Evolutionary conservation across 202 grass and related monocot species (phyloP), one percentile per base, ranked within the genome.

Genomic region (Brachypodium distachyon): DNA sequence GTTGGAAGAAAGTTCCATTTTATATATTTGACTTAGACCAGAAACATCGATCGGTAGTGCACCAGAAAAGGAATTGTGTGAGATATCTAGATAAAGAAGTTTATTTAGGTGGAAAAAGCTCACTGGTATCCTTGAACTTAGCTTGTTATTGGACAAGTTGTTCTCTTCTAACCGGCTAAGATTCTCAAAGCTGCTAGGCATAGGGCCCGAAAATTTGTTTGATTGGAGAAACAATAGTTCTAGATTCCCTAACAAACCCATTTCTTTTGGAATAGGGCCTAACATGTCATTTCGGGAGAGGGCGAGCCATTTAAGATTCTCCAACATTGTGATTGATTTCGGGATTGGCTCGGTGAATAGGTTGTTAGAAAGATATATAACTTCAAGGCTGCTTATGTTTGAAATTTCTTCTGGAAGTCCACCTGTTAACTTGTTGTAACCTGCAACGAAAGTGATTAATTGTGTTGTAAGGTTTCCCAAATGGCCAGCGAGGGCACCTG

Each of bases 1-100:
- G 38, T 86, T 81, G 18, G 12, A 44, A n/a, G 70, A 55, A 31
- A 86, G 52, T 53, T 86, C 77, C 43, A 86, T 26, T 29, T 38
- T 26, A 47, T 40, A 18, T 12, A 72, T 65, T 40, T 9, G 4
- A 9, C 56, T 3, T 64, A 84, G 38, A 18, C 43, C 71, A 14
- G 32, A 65, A 13, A 66, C 12, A 63, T 42, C 62, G 14, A 22
- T 5, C 5, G 66, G 75, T 28, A 86, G 61, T 33, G 44, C 61
- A 42, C 75, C 82, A 46, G 2, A 9, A 0, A 85, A 37, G n/a
- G 9, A 61, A 61, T 85, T 85, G 4, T 10, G 0, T 23, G 51
- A 61, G 8, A 85, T 3, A 37, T 61, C 48, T 26, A 74, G 19
- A 0, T 46, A 10, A 25, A 79, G 17, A 19, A 85, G 7, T 28